Base-by-base conservation (phyloP, 805 yeast species). In the Candida golubevii region DNA sequence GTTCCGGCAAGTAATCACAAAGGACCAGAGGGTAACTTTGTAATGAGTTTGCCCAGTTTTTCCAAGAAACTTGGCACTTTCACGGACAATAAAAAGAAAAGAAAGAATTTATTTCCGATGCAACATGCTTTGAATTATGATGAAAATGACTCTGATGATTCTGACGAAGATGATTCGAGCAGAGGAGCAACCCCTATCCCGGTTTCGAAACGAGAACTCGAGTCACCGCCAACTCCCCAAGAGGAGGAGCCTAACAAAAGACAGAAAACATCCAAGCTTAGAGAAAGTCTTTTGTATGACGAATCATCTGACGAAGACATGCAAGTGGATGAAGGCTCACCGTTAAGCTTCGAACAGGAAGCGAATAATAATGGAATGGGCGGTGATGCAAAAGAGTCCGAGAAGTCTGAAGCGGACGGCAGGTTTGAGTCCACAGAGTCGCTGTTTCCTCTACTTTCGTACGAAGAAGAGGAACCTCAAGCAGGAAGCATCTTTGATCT, bases 391-490 rank as follows among this genome's bases (percentile, higher is more conserved):
- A 55, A 39, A 29, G 57, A 41, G 8, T 53, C 48, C n/a, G 58
- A 44, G 10, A 53, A 39, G 28, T 60, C 32, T 38, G 71, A 69
- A 29, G 43, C 64, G 30, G 72, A 62, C 11, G 59, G 53, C 10
- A 61, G 54, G 26, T 84, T 76, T 54, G 67, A 69, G 44, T 88
- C 95, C 0, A 65, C 77, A 0, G 66, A 36, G 18, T 38, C 74
- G 2, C 73, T 59, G 1, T 44, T 50, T 4, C 88, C 91, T 1
- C 49, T 59, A 11, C 74, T 88, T 0, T 88, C 84, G 2, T 80
- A 69, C 45, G 74, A 64, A 33, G 72, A 74, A 11, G 75, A 71
- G 36, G 64, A 63, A 33, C 58, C 62, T 4, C 48, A 49, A 11
- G 50, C 57, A 2, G 49, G 55, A 1, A 59, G 55, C 30, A 43